Conservation (phyloP, 257 asterid species). For the Coffea canephora region DNA sequence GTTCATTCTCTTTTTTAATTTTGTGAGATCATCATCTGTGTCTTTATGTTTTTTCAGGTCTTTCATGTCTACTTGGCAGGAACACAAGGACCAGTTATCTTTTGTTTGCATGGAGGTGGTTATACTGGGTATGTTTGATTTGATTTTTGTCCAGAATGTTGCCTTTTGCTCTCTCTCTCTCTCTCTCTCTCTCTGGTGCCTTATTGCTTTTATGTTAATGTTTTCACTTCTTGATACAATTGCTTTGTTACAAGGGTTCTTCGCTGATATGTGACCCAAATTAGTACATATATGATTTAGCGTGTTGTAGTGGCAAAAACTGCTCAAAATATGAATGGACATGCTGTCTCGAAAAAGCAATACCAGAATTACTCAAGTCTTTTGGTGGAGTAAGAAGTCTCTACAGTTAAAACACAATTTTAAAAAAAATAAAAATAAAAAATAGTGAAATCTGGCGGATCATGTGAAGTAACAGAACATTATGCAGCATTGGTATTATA, state of each 20-base stretch:
- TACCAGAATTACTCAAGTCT: background rate
- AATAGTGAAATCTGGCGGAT: too few relatives aligned
- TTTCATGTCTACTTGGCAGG: slow-evolving; percentile 86
- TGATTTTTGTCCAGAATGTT: background rate
- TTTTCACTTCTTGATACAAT: background rate
- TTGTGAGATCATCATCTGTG: slow-evolving; percentile 20
- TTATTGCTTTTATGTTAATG: background rate
- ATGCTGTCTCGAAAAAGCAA: background rate
- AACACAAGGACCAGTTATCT: slow-evolving; percentile 81
- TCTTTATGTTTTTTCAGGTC: slow-evolving; percentile 51
- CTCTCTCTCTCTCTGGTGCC: background rate
- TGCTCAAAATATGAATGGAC: background rate
- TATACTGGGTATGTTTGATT: slow-evolving; percentile 70
- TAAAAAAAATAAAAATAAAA: too few relatives aligned
- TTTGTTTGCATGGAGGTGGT: slow-evolving; percentile 98
- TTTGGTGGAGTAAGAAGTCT: background rate
- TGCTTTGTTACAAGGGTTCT: background rate
- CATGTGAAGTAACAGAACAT: too few relatives aligned
- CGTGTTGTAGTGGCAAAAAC: background rate
- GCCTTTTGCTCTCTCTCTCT: background rate
- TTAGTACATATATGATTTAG: background rate
- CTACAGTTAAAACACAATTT: too few relatives aligned
- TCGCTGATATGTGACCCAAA: background rate
- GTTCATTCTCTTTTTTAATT: slow-evolving; percentile 9
- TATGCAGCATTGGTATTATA: too few relatives aligned